phyloP scores from a whole-genome alignment of 305 asterid species.

The Andrographis paniculata region DNA sequence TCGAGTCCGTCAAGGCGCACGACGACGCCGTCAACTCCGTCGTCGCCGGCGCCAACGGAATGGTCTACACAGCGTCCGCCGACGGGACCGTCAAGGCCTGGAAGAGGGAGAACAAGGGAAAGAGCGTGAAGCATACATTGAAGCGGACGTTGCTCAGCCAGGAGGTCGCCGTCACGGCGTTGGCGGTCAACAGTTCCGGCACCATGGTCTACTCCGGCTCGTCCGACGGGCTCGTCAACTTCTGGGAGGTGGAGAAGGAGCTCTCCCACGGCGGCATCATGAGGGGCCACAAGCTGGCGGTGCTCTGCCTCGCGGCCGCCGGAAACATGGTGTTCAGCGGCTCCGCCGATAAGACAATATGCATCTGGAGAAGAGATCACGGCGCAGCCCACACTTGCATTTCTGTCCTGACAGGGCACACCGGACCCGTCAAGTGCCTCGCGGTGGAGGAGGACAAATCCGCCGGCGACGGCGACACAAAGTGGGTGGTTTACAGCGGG shows the following conservation, averaged over 20 bases:
- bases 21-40: slow-evolving; percentile 38
- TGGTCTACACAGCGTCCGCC: slow-evolving; percentile 38
- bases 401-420: slow-evolving; percentile 32
- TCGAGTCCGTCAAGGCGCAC: slow-evolving; percentile 34
- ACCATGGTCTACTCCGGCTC: slow-evolving; percentile 34
- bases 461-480: slow-evolving; percentile 14
- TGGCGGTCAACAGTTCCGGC: slow-evolving; percentile 29
- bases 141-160: slow-evolving; percentile 26
- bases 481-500: slow-evolving; percentile 36
- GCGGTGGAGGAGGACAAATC: slow-evolving; percentile 29
- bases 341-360: slow-evolving; percentile 38
- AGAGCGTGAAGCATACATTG: slow-evolving; percentile 20
- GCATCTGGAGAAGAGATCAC: slow-evolving; percentile 38
- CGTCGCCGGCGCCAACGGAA: slow-evolving; percentile 23
- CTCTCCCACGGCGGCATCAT: slow-evolving; percentile 32
- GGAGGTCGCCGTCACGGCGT: slow-evolving; percentile 26
- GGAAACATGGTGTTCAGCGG: slow-evolving; percentile 33
- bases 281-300: no score
- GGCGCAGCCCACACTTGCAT: slow-evolving; percentile 26
- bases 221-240: slow-evolving; percentile 39
- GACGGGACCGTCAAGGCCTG: slow-evolving; percentile 38
- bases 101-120: slow-evolving; percentile 27
- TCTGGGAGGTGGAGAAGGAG: slow-evolving; percentile 32
- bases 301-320: slow-evolving; percentile 31
- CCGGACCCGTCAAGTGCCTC: no score